Conservation (phyloP, 371 early-diverging fungal genomes). For the Mortierella sp. region DNA sequence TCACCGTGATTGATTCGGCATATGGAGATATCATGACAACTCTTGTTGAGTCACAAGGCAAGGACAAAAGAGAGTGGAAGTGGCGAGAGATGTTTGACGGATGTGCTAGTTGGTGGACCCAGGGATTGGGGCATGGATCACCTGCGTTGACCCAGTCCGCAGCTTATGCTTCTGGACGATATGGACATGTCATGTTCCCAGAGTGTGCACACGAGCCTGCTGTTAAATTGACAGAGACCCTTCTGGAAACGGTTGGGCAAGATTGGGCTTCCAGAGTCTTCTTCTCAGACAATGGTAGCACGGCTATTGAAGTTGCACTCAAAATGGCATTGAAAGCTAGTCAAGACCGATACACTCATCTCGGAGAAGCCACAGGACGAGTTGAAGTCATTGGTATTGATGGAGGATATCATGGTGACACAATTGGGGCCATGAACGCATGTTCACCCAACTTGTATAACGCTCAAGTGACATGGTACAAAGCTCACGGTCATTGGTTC, state of each 20-base stretch:
- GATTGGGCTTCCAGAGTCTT: slow-evolving; percentile 83
- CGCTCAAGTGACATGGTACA: slow-evolving; percentile 82
- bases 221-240: slow-evolving; percentile 70
- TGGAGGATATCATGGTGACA: slow-evolving; percentile 89
- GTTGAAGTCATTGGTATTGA: slow-evolving; percentile 78
- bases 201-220: slow-evolving; percentile 84
- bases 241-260: slow-evolving; percentile 70
- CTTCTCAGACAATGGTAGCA: slow-evolving; percentile 86
- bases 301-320: slow-evolving; percentile 85
- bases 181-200: slow-evolving; percentile 89
- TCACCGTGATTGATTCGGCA: slow-evolving; percentile 85
- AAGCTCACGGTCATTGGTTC: slow-evolving; percentile 82
- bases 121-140: slow-evolving; percentile 84
- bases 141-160: slow-evolving; percentile 72
- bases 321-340: slow-evolving; percentile 80
- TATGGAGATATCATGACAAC: slow-evolving; percentile 74
- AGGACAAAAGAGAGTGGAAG: slow-evolving; percentile 27
- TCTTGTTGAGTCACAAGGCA: slow-evolving; percentile 44
- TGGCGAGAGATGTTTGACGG: slow-evolving; percentile 76
- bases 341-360: slow-evolving; percentile 60
- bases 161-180: slow-evolving; percentile 80
- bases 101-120: slow-evolving; percentile 91
- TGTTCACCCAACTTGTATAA: slow-evolving; percentile 84
- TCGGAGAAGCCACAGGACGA: slow-evolving; percentile 55
- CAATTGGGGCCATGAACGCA: slow-evolving; percentile 89